A percentile compares a stretch with the other conserved stretches of the same genome.
These are phyloP conservation scores for Potentilla sterilis DNA, from an alignment of 306 rosid genomes.

Conservation along the genomic window DNA sequence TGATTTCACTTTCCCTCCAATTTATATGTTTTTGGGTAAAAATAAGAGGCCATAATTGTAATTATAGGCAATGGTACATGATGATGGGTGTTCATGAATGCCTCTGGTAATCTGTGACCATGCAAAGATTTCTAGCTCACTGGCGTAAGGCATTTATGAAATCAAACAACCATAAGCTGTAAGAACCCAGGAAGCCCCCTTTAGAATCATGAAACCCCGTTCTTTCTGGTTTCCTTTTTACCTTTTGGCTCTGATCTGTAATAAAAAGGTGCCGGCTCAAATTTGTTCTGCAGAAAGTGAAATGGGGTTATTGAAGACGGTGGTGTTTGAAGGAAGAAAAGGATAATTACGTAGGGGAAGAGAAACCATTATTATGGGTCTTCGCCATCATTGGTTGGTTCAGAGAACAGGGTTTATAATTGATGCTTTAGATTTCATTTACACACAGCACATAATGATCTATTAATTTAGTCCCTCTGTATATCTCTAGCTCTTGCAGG, in stretches of 20 bases:
- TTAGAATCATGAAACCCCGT: slow-evolving; percentile 44
- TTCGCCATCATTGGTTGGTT: slow-evolving; percentile 12
- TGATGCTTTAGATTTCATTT: not conserved
- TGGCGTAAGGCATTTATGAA: slow-evolving; percentile 66
- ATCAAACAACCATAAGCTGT: slow-evolving; percentile 31
- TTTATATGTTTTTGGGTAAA: not conserved
- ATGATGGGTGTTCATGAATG: slow-evolving; percentile 82
- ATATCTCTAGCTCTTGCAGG: not conserved
- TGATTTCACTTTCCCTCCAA: slow-evolving; percentile 14
- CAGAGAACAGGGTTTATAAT: not conserved
- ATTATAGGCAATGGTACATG: slow-evolving; percentile 77
- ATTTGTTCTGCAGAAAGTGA: slow-evolving; percentile 39
- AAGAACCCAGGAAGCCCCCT: slow-evolving; percentile 17
- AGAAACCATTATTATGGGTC: slow-evolving; percentile 10
- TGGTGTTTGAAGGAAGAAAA: not conserved
- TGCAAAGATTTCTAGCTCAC: slow-evolving; percentile 50
- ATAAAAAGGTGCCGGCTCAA: slow-evolving; percentile 26
- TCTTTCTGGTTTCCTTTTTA: not conserved
- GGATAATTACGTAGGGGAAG: slow-evolving; percentile 28
- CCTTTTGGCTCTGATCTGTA: slow-evolving; percentile 1
- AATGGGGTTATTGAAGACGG: slow-evolving; percentile 49
- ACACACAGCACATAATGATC: not conserved
- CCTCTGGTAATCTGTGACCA: slow-evolving; percentile 52
- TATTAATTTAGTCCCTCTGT: not conserved
- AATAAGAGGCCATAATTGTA: slow-evolving; percentile 72